Conservation (phyloP, 371 early-diverging fungal species). For the Umbelopsis sp. region DNA sequence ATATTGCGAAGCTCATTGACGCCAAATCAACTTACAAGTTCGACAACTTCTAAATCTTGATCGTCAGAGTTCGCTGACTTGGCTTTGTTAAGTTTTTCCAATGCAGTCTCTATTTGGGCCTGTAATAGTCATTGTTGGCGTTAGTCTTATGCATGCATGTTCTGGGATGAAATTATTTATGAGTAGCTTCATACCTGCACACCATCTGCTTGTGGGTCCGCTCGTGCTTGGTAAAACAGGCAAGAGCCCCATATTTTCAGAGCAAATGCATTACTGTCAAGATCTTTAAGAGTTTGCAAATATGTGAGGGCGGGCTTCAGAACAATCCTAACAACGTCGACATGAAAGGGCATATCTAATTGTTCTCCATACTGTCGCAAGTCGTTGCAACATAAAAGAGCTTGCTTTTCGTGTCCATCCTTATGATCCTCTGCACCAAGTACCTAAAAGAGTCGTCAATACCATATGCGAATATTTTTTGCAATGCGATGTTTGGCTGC, state of each 20-base stretch:
- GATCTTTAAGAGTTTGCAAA: slow-evolving; percentile 29
- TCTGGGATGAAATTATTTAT: background rate
- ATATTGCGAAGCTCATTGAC: background rate
- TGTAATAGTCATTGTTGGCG: background rate
- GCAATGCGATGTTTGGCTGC: background rate
- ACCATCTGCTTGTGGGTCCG: slow-evolving; percentile 25
- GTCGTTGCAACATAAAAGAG: slow-evolving; percentile 28
- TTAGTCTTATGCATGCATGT: background rate
- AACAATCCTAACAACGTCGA: slow-evolving; percentile 26
- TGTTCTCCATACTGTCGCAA: slow-evolving; percentile 36
- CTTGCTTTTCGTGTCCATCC: slow-evolving; percentile 23
- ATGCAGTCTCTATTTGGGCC: slow-evolving; percentile 23
- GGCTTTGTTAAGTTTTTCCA: slow-evolving; percentile 27
- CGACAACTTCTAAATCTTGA: slow-evolving; percentile 26
- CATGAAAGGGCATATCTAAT: slow-evolving; percentile 32
- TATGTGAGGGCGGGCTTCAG: slow-evolving; percentile 25
- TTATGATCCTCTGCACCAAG: background rate
- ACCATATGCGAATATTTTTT: background rate
- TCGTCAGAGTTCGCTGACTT: slow-evolving; percentile 28
- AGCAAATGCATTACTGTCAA: slow-evolving; percentile 30
- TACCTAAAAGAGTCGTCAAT: background rate
- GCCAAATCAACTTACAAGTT: background rate
- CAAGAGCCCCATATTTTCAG: slow-evolving; percentile 37
- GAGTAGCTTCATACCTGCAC: slow-evolving; percentile 19
- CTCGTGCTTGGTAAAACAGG: slow-evolving; percentile 34